Conservation (phyloP, 805 yeast genomes). For the Suhomyces sp. region DNA sequence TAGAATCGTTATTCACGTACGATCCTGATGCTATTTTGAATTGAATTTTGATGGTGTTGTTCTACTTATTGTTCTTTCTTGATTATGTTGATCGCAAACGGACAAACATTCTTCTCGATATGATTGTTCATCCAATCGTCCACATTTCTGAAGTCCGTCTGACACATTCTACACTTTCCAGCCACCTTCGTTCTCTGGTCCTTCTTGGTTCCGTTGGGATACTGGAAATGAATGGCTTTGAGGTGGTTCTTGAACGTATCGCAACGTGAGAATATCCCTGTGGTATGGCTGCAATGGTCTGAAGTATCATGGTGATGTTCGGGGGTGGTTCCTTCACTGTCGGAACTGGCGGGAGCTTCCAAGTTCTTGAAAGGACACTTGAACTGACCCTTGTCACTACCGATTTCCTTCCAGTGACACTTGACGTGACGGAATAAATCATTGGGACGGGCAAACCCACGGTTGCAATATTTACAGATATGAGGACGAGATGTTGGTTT, state of each 20-base stretch:
- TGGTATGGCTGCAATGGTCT: slow-evolving; percentile 64
- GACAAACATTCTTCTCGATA: slow-evolving; percentile 53
- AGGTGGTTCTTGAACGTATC: slow-evolving; percentile 91
- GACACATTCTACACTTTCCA: slow-evolving; percentile 82
- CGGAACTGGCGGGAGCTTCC: slow-evolving; percentile 14
- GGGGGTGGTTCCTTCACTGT: too few relatives aligned
- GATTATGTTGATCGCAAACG: slow-evolving; percentile 12
- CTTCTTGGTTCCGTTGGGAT: slow-evolving; percentile 84
- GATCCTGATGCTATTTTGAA: too few relatives aligned
- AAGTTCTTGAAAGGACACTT: slow-evolving; percentile 70
- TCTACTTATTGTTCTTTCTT: slow-evolving; percentile 13
- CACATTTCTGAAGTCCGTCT: slow-evolving; percentile 59
- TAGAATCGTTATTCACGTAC: too few relatives aligned
- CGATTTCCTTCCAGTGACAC: slow-evolving; percentile 78
- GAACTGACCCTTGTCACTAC: slow-evolving; percentile 64
- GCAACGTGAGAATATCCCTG: slow-evolving; percentile 85
- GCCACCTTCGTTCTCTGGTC: slow-evolving; percentile 63
- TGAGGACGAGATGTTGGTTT: slow-evolving; percentile 75
- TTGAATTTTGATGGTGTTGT: too few relatives aligned
- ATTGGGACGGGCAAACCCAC: slow-evolving; percentile 87
- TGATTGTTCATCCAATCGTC: slow-evolving; percentile 80
- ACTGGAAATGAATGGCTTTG: slow-evolving; percentile 84
- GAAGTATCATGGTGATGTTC: slow-evolving; percentile 9
- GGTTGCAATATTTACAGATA: slow-evolving; percentile 69
- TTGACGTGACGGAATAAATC: slow-evolving; percentile 84